Conservation (phyloP, 352 stramenopile genomes). For the Aphanomyces euteiches region DNA sequence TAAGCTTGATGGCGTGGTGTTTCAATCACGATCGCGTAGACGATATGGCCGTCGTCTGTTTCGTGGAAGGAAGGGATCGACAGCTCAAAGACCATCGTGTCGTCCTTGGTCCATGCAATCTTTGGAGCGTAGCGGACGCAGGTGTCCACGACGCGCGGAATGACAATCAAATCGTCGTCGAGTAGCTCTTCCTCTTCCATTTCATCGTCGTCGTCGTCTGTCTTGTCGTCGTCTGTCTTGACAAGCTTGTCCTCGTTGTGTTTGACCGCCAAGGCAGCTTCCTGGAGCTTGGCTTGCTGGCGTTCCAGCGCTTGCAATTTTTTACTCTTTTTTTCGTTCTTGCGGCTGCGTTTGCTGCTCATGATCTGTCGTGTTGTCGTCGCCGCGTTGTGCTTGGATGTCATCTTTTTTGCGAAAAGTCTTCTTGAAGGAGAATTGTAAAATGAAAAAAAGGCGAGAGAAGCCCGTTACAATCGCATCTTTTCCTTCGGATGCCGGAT, state of each 20-base stretch:
- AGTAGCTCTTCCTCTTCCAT: conserved; percentile 50
- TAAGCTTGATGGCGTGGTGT: conserved; percentile 45
- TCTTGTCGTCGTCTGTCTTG: conserved; percentile 27
- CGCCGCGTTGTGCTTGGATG: background rate
- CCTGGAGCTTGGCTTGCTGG: background rate
- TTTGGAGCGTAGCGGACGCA: conserved; percentile 53
- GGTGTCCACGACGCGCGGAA: conserved; percentile 50
- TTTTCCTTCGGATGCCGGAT: background rate
- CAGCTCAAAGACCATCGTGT: conserved; percentile 42
- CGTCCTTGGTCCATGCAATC: conserved; percentile 28
- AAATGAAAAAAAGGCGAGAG: conserved; percentile 1
- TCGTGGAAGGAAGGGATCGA: conserved; percentile 58
- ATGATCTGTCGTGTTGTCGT: conserved; percentile 5
- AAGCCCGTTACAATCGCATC: background rate
- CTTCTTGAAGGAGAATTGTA: conserved; percentile 10
- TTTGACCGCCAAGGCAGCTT: background rate
- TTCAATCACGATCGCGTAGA: conserved; percentile 51
- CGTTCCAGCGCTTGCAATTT: conserved; percentile 13
- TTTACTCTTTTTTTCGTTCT: conserved; percentile 14
- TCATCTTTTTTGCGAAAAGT: conserved; percentile 4
- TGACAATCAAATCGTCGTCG: conserved; percentile 52
- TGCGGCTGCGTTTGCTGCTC: conserved; percentile 24
- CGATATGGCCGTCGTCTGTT: conserved; percentile 59
- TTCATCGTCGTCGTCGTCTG: conserved; percentile 33
- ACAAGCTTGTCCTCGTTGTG: background rate